Conservation (phyloP, 345 rosid genomes). For the Alliaria petiolata region DNA sequence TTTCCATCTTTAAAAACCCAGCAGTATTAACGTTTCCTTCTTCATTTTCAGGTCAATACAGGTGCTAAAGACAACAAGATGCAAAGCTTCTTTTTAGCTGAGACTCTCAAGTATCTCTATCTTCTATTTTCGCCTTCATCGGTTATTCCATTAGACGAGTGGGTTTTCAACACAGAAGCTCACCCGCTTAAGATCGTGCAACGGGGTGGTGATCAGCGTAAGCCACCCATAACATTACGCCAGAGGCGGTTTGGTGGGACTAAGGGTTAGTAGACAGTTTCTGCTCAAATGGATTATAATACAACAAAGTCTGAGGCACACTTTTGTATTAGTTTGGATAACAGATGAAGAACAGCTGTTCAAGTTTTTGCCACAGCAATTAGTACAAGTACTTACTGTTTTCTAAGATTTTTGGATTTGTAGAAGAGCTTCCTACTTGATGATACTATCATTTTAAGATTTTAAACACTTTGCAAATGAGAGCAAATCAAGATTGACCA, state of each 20-base stretch:
- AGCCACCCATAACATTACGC: slow-evolving; percentile 26
- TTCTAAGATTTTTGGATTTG: neutral
- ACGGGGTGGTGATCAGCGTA: slow-evolving; percentile 33
- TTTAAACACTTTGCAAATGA: neutral
- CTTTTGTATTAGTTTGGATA: slow-evolving; percentile 15
- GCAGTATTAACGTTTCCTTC: neutral
- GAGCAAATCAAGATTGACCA: slow-evolving; percentile 33
- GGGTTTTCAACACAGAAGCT: slow-evolving; percentile 99
- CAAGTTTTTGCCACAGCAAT: slow-evolving; percentile 18
- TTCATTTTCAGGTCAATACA: slow-evolving; percentile 57
- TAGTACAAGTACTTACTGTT: slow-evolving; percentile 7
- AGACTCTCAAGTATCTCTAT: slow-evolving; percentile 86
- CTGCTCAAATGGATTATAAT: slow-evolving; percentile 2
- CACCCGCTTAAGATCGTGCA: slow-evolving; percentile 75
- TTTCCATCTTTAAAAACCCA: neutral
- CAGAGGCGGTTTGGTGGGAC: slow-evolving; percentile 31
- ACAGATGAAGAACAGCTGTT: neutral
- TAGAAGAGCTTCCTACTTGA: neutral
- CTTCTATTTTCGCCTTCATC: slow-evolving; percentile 88
- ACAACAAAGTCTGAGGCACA: slow-evolving; percentile 18
- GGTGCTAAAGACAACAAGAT: slow-evolving; percentile 91
- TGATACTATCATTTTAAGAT: neutral
- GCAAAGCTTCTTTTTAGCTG: slow-evolving; percentile 98
- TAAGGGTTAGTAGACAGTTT: slow-evolving; percentile 27
- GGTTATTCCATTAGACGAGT: slow-evolving; percentile 79